These are phyloP conservation scores for Epichloe typhina DNA, from an alignment of 2,329 filamentous ascomycete genomes.

Conservation along the genomic window DNA sequence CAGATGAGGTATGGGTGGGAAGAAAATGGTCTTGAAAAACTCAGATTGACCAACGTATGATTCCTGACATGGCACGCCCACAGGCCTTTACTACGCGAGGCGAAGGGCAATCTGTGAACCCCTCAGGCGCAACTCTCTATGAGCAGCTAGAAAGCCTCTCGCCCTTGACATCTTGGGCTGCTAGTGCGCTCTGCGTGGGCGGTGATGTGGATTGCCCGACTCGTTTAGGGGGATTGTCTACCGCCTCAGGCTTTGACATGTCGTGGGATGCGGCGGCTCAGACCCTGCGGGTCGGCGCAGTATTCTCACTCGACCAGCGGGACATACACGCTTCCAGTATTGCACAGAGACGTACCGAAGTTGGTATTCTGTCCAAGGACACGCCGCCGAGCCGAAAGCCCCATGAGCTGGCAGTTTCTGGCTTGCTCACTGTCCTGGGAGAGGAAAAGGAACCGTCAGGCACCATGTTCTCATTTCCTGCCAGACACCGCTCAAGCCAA, in stretches of 20 bases:
- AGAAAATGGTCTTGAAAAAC: neutral
- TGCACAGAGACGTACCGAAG: conserved; percentile 50
- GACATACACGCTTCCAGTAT: conserved; percentile 27
- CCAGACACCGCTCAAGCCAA: conserved; percentile 54
- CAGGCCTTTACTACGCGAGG: conserved; percentile 49
- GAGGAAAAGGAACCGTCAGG: conserved; percentile 59
- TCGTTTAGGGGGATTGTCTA: conserved; percentile 28
- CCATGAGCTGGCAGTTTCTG: conserved; percentile 66
- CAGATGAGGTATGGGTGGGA: conserved; percentile 13
- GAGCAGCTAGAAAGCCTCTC: conserved; percentile 45
- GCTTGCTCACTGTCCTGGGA: conserved; percentile 66
- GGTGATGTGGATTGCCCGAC: conserved; percentile 35
- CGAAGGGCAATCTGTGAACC: neutral
- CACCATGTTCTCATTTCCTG: conserved; percentile 71
- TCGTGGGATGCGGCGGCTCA: conserved; percentile 60
- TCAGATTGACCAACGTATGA: neutral
- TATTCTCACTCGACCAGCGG: conserved; percentile 42
- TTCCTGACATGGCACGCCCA: conserved; percentile 13
- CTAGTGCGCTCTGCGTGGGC: conserved; percentile 36
- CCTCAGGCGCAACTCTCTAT: conserved; percentile 37
- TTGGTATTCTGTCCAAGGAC: conserved; percentile 64
- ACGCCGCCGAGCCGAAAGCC: conserved; percentile 43
- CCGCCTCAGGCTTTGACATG: conserved; percentile 57
- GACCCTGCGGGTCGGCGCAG: conserved; percentile 48
- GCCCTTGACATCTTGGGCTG: conserved; percentile 39